Evolutionary conservation across 2,329 filamentous ascomycete genomes (phyloP), one percentile per base, ranked within the genome.

Genomic region (Furcasterigmium furcatum): DNA sequence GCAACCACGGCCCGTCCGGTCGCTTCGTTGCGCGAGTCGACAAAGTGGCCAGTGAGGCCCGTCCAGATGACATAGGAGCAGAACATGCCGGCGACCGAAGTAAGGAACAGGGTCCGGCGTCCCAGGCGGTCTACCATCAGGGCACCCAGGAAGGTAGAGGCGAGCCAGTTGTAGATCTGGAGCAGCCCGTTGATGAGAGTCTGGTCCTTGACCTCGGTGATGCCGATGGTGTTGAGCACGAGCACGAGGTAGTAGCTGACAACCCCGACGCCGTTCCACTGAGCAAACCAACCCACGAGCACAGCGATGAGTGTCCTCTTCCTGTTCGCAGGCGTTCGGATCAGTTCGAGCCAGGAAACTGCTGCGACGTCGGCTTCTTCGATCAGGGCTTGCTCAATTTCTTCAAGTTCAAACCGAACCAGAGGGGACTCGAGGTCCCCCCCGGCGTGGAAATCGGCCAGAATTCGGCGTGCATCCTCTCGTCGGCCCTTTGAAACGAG

Each of bases 361-460:
- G n/a, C 20, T 27, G n/a, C 16, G 32, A 29, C 19, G 22, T 44
- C 42, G 13, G 32, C 21, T 25, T 46, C 44, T 19, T 41, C 19
- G 9, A 30, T 25, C 16, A 46, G 38, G 38, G 60, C 57, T 1
- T 58, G 49, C 44, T 66, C 58, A 52, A 72, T 70, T 46, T 73
- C 70, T 21, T 57, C 57, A 43, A 68, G 57, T 52, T 71, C 66
- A 4, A 72, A 62, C 44, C 60, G 58, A 6, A 72, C 70, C 12
- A 72, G 58, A 1, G 67, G 61, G 7, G 62, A 60, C 10, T 65
- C 49, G 4, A 53, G 48, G 13, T 61, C 55, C 6, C 60, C 62
- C 16, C 61, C 62, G 2, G 61, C 63, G 41, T 67, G 65, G 22
- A 44, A 47, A n/a, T 38, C 20, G 7, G 30, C 22, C 6, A 56